Evolutionary conservation across 306 rosid genomes (phyloP).

Genomic region (Trichosanthes truncata): DNA sequence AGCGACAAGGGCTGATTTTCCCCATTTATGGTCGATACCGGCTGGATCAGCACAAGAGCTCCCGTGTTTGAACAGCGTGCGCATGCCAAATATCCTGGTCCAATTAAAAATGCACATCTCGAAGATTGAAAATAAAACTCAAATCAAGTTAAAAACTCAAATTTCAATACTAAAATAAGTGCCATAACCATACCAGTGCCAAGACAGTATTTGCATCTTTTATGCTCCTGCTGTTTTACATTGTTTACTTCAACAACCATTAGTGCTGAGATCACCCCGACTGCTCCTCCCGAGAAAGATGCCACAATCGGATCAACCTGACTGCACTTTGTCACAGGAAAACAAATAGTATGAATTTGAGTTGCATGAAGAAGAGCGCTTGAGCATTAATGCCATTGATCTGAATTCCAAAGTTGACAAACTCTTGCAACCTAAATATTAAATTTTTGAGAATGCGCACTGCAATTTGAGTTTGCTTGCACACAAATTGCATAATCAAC

Average conservation of each 20-base stretch:
- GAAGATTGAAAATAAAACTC: not conserved
- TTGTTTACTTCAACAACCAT: constrained; percentile 98
- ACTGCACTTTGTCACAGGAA: constrained; percentile 25
- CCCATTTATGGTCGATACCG: constrained; percentile 45
- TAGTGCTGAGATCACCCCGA: constrained; percentile 87
- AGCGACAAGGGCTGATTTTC: constrained; percentile 45
- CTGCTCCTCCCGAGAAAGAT: constrained; percentile 98
- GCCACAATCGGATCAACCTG: constrained; percentile 98
- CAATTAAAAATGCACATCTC: not conserved
- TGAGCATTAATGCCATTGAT: not conserved
- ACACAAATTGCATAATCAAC: too few species aligned
- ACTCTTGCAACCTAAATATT: too few species aligned
- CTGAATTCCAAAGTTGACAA: too few species aligned
- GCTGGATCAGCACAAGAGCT: constrained; percentile 59
- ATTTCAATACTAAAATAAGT: not conserved
- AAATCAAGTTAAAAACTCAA: not conserved
- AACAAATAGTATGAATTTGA: not conserved
- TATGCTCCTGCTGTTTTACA: constrained; percentile 88
- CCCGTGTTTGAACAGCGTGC: constrained; percentile 92
- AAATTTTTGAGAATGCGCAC: too few species aligned
- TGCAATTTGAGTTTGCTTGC: too few species aligned
- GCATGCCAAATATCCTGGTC: constrained; percentile 82
- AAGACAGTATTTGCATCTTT: constrained; percentile 94
- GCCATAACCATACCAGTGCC: constrained; percentile 66
- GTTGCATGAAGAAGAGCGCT: not conserved